phyloP scores from a whole-genome alignment of 2,329 filamentous ascomycete species.

The Bipolaris oryzae region DNA sequence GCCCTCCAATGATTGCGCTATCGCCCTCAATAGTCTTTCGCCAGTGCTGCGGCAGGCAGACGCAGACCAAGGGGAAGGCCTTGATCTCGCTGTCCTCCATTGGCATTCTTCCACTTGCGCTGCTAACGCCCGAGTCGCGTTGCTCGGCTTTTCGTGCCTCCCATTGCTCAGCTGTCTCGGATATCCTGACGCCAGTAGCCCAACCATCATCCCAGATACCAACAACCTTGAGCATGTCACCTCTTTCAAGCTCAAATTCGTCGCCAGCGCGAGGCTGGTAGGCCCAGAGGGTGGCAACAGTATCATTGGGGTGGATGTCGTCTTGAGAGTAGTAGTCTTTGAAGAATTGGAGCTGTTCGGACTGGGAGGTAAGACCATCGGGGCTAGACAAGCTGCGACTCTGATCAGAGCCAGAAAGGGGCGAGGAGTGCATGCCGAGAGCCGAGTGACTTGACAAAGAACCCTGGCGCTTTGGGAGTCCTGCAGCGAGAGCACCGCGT shows the following conservation, averaged over 20 bases:
- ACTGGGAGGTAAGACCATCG: conserved; percentile 82
- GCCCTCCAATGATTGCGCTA: conserved; percentile 40
- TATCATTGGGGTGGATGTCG: conserved; percentile 89
- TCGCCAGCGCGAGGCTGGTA: conserved; percentile 94
- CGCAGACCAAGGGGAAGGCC: conserved; percentile 94
- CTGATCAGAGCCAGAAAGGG: conserved; percentile 57
- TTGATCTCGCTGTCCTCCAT: conserved; percentile 79
- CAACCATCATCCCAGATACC: conserved; percentile 99
- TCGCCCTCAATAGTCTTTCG: conserved; percentile 95
- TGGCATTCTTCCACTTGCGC: conserved; percentile 62
- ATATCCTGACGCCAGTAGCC: conserved; percentile 88
- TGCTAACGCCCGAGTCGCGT: conserved; percentile 91
- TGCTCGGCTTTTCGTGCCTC: conserved; percentile 76
- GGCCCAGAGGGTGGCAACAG: conserved; percentile 91
- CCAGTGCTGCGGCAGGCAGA: conserved; percentile 95
- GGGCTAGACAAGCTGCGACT: conserved; percentile 80
- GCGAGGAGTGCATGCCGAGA: conserved; percentile 72
- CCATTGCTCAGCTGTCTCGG: conserved; percentile 87
- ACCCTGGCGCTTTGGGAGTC: conserved; percentile 72
- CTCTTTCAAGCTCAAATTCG: conserved; percentile 90
- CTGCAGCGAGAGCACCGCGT: conserved; percentile 46
- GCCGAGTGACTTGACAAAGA: conserved; percentile 86
- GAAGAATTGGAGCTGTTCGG: conserved; percentile 94
- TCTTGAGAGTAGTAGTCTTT: conserved; percentile 99
- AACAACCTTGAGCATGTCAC: conserved; percentile 97